These are phyloP conservation scores for Cryptococcus maquisensis DNA, from an alignment of 1,284 basidiomycete species.

Conservation along the genomic window DNA sequence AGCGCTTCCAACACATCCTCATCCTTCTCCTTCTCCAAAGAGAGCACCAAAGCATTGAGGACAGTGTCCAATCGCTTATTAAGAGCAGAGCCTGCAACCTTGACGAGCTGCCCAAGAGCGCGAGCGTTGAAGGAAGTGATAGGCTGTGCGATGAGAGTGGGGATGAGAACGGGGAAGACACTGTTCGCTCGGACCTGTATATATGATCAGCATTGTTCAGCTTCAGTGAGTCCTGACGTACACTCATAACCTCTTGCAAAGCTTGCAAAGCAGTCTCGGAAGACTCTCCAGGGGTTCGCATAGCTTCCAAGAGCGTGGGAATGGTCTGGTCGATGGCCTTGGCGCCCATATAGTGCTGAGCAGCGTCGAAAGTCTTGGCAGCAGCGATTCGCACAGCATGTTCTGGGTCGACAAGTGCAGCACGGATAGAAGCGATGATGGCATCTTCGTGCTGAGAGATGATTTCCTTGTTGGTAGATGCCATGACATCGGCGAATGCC, in stretches of 20 bases:
- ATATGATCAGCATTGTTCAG: neutral
- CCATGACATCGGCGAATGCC: slow-evolving; percentile 83
- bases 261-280: slow-evolving; percentile 92
- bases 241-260: slow-evolving; percentile 88
- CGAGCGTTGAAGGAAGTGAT: slow-evolving; percentile 96
- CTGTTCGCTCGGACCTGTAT: slow-evolving; percentile 76
- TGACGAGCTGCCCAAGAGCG: slow-evolving; percentile 82
- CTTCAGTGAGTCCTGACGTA: slow-evolving; percentile 49
- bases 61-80: slow-evolving; percentile 76
- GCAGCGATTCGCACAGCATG: slow-evolving; percentile 84
- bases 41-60: slow-evolving; percentile 68
- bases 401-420: slow-evolving; percentile 83
- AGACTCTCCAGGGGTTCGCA: slow-evolving; percentile 81
- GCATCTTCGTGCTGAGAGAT: slow-evolving; percentile 86
- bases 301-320: slow-evolving; percentile 87
- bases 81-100: slow-evolving; percentile 85
- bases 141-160: slow-evolving; percentile 81
- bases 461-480: slow-evolving; percentile 78
- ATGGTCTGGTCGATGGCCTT: slow-evolving; percentile 96
- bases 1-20: slow-evolving; percentile 70
- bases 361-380: slow-evolving; percentile 86
- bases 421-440: slow-evolving; percentile 79
- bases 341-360: slow-evolving; percentile 79
- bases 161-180: slow-evolving; percentile 97
- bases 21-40: slow-evolving; percentile 58